Evolutionary conservation across 176 grass and related monocot species (phyloP), one percentile per base, ranked within the genome.

Genomic region (Echinochloa phyllopogon): DNA sequence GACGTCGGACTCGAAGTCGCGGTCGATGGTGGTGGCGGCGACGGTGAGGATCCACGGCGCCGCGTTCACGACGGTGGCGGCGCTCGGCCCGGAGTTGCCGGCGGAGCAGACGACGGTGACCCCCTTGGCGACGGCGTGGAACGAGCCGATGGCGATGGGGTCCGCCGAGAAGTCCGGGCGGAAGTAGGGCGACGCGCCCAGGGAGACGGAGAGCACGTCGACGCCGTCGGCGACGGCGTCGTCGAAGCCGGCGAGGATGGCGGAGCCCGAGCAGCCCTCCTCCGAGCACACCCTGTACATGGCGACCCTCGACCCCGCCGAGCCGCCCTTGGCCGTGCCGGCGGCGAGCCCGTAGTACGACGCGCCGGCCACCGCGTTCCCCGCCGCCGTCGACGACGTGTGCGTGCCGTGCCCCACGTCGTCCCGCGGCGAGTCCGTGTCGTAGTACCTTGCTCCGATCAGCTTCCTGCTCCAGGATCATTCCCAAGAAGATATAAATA

Each of bases 41-140:
- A 98, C 93, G 1, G 95, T 98, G 3, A 98, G 78, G 72, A 98
- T 98, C 95, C 95, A 98, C 3, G 95, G 95, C 13, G 95, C 95
- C 0, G 87, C 45, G 77, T 98, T 98, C 75, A 95, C 89, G 1
- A 98, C 82, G 24, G 95, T 87, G 50, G 74, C 65, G 0, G 90
- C 33, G 4, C n/a, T 48, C 0, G 95, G 95, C 0, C 95, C 95
- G 6, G 92, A 63, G 71, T 98, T 98, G 11, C 95, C 95, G 0
- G 95, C 95, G 0, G 95, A 98, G 82, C 95, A 98, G 5, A 93
- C 87, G 53, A 98, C 93, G 21, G 55, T 88, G 44, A 95, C 83
- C 3, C 95, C 91, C 66, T 85, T 98, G 0, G 91, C 89, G 3
- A 93, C 88, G 25, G 95, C 95, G 23, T 98, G 95, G 77, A 98